These are phyloP conservation scores for Plantago coronopus DNA, from an alignment of 305 asterid genomes.

Conservation along the genomic window DNA sequence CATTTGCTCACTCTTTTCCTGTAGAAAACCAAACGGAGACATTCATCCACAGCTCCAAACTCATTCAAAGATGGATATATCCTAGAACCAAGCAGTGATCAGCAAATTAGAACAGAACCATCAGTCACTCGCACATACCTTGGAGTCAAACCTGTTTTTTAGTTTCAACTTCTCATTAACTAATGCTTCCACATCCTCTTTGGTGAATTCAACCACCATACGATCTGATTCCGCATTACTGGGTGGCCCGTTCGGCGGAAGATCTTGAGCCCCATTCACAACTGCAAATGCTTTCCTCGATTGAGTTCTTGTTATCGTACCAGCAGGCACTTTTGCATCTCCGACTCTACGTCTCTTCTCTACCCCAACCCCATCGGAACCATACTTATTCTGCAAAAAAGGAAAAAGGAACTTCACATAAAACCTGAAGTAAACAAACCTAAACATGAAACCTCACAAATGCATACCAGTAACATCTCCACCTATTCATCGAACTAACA, in stretches of 20 bases:
- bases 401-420: neutral
- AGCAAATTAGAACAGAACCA: neutral
- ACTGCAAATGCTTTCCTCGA: conserved; percentile 68
- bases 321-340: conserved; percentile 52
- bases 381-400: conserved; percentile 44
- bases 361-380: conserved; percentile 44
- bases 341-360: conserved; percentile 73
- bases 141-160: conserved; percentile 59
- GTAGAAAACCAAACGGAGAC: conserved; percentile 15
- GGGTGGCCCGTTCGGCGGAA: conserved; percentile 56
- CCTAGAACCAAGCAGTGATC: neutral
- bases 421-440: neutral
- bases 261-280: conserved; percentile 77
- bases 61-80: neutral
- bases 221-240: conserved; percentile 68
- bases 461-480: neutral
- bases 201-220: conserved; percentile 53
- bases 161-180: conserved; percentile 61
- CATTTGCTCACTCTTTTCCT: conserved; percentile 87
- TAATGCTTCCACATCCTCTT: conserved; percentile 70
- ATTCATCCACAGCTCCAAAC: neutral
- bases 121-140: conserved; percentile 55
- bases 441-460: neutral
- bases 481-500: neutral
- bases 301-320: conserved; percentile 33